Evolutionary conservation across 257 asterid genomes (phyloP).

Genomic region (Solanum verrucosum): DNA sequence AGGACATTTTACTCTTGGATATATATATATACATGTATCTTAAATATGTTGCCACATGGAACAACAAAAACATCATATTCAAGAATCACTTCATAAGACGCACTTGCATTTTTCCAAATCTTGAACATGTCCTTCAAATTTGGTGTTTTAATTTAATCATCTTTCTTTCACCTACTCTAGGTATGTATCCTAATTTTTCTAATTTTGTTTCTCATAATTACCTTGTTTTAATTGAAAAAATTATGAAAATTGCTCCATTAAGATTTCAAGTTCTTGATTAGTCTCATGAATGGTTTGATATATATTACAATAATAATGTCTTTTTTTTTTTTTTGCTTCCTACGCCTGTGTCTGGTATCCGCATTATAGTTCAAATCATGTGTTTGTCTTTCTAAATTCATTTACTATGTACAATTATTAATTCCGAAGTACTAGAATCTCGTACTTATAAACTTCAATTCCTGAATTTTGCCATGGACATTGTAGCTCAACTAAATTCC

Average conservation of each 20-base stretch:
- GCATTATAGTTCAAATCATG: neutral
- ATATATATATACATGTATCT: neutral
- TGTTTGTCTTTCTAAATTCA: neutral
- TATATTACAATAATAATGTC: neutral
- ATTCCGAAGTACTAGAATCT: neutral
- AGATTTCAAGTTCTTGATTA: neutral
- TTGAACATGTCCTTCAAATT: conserved; percentile 15
- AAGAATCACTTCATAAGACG: conserved; percentile 6
- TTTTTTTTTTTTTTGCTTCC: neutral
- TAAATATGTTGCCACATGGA: conserved; percentile 2
- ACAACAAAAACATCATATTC: conserved; percentile 13
- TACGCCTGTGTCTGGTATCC: neutral
- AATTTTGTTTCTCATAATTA: neutral
- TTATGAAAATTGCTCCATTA: neutral
- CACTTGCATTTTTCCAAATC: conserved; percentile 15
- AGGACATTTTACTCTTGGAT: conserved; percentile 8
- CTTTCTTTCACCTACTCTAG: neutral
- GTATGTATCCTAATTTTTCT: neutral
- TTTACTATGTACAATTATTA: neutral
- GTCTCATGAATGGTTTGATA: neutral
- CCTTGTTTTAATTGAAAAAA: neutral
- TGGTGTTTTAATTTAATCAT: neutral
- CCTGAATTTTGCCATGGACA: neutral
- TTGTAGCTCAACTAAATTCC: neutral
- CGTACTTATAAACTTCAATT: neutral